Conservation (phyloP, 352 stramenopile genomes). For the Pythium dissimile region DNA sequence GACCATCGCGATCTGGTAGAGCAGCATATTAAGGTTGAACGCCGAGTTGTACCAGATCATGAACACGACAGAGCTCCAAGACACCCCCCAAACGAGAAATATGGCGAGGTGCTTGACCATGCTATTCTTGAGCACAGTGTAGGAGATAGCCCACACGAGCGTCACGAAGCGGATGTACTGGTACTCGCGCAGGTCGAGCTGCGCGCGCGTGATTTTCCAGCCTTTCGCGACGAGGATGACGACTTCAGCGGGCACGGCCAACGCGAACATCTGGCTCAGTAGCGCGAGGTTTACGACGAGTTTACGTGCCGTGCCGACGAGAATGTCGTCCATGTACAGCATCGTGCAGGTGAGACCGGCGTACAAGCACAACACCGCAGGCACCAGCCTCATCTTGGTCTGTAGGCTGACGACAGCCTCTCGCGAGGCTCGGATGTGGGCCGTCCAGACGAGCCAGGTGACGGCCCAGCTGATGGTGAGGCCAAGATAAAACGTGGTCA, state of each 20-base stretch:
- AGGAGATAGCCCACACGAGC: slow-evolving; percentile 45
- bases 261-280: slow-evolving; percentile 37
- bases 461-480: slow-evolving; percentile 33
- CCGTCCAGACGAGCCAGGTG: slow-evolving; percentile 38
- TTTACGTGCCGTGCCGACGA: slow-evolving; percentile 33
- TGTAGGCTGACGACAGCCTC: slow-evolving; percentile 51
- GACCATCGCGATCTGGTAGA: slow-evolving; percentile 59
- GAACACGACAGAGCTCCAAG: slow-evolving; percentile 54
- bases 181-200: slow-evolving; percentile 38
- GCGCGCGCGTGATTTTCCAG: slow-evolving; percentile 61
- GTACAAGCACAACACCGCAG: slow-evolving; percentile 33
- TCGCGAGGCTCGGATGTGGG: slow-evolving; percentile 39
- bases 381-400: slow-evolving; percentile 50
- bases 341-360: slow-evolving; percentile 25
- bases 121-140: slow-evolving; percentile 37
- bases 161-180: slow-evolving; percentile 61
- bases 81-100: slow-evolving; percentile 49
- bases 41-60: slow-evolving; percentile 71
- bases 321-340: slow-evolving; percentile 28
- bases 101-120: slow-evolving; percentile 39
- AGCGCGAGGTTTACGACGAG: slow-evolving; percentile 36
- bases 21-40: slow-evolving; percentile 71
- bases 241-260: slow-evolving; percentile 44
- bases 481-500: slow-evolving; percentile 32
- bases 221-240: slow-evolving; percentile 61